Conservation (phyloP, 2,329 filamentous ascomycete genomes). For the Fusarium domesticum region DNA sequence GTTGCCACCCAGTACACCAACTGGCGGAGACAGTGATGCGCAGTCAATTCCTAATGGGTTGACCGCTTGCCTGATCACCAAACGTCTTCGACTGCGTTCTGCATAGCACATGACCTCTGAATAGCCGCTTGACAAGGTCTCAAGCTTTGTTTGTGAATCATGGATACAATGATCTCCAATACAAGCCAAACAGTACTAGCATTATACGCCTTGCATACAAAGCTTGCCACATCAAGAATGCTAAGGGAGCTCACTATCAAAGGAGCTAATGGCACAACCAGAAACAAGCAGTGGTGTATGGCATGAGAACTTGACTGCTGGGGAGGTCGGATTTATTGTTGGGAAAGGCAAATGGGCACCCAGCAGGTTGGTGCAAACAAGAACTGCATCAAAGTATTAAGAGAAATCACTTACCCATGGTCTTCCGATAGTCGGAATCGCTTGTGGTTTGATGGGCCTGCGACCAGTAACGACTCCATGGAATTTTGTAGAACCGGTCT, state of each 20-base stretch:
- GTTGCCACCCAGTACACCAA: neutral
- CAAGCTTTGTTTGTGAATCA: neutral
- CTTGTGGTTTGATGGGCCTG: constrained; percentile 19
- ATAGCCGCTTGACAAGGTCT: neutral
- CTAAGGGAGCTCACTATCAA: too few relatives aligned
- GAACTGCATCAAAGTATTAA: too few relatives aligned
- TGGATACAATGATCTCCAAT: neutral
- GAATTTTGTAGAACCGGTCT: neutral
- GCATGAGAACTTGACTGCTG: too few relatives aligned
- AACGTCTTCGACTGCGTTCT: neutral
- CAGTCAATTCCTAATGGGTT: neutral
- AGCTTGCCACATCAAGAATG: too few relatives aligned
- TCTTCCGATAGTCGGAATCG: constrained; percentile 25
- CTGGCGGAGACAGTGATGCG: neutral
- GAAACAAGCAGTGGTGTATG: too few relatives aligned
- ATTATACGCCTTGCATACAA: neutral
- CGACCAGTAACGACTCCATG: constrained; percentile 3
- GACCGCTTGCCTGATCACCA: neutral
- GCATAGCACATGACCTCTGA: neutral
- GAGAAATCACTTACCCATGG: constrained; percentile 19
- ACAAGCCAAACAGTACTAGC: neutral
- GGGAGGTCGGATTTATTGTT: constrained; percentile 8
- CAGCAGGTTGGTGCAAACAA: too few relatives aligned
- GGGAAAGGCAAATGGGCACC: too few relatives aligned
- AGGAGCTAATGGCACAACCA: too few relatives aligned